Evolutionary conservation across 2,329 filamentous ascomycete species (phyloP).

Genomic region (Aspergillus versicolor): DNA sequence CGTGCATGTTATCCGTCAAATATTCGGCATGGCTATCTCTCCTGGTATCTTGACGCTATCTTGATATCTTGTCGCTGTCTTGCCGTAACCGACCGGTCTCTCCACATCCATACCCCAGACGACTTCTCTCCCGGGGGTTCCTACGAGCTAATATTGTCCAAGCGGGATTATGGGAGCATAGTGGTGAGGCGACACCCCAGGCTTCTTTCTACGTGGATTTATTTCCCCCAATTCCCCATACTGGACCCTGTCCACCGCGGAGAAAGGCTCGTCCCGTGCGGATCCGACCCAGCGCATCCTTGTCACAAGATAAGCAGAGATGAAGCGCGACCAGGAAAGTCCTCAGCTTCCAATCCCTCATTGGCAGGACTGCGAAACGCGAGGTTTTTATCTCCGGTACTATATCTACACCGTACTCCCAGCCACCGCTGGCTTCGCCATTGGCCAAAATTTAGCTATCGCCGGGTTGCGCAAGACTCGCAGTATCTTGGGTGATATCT

Average conservation of each 20-base stretch:
- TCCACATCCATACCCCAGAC: constrained; percentile 6
- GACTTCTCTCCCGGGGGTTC: background rate
- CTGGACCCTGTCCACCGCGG: background rate
- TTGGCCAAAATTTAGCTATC: background rate
- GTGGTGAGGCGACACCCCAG: too few species aligned
- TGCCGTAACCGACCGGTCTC: background rate
- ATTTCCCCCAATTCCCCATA: too few species aligned
- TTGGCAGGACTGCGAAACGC: background rate
- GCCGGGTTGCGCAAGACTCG: background rate
- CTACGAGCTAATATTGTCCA: background rate
- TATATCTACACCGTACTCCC: background rate
- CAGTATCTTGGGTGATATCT: too few species aligned
- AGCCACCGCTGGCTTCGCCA: background rate
- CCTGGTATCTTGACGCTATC: background rate
- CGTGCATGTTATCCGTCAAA: background rate
- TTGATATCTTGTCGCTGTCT: background rate
- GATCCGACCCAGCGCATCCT: background rate
- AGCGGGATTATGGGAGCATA: too few species aligned
- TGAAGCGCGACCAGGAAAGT: background rate
- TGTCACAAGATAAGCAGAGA: background rate
- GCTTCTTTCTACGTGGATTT: too few species aligned
- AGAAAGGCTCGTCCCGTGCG: background rate
- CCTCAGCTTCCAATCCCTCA: background rate
- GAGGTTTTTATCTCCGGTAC: background rate
- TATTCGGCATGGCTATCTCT: background rate